These are phyloP conservation scores for Nigrospora oryzae DNA, from an alignment of 2,329 filamentous ascomycete species.

Conservation along the genomic window DNA sequence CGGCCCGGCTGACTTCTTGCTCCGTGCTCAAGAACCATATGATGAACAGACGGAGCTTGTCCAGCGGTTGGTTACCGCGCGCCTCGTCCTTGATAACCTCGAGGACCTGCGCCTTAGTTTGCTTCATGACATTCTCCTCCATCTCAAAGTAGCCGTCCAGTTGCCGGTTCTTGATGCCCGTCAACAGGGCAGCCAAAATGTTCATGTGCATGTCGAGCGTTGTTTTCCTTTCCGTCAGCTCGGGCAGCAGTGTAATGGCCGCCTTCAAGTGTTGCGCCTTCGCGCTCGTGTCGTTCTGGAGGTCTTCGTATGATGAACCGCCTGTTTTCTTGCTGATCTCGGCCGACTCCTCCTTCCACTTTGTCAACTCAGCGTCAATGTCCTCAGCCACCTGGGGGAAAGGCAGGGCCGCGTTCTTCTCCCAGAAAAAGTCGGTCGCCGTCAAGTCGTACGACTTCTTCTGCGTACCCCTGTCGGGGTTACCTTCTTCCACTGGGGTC, in stretches of 20 bases:
- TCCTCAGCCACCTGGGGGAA: conserved; percentile 96
- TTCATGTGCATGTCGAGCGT: conserved; percentile 99
- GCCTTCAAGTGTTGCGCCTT: conserved; percentile 93
- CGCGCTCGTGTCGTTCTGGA: conserved; percentile 80
- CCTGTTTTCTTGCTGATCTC: conserved; percentile 95
- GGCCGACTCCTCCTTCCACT: conserved; percentile 91
- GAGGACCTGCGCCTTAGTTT: conserved; percentile 80
- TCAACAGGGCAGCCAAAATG: conserved; percentile 68
- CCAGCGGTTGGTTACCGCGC: conserved; percentile 75
- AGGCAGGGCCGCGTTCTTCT: conserved; percentile 79
- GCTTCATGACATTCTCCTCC: conserved; percentile 87
- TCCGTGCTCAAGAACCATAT: conserved; percentile 97
- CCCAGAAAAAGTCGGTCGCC: conserved; percentile 93
- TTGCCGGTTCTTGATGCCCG: conserved; percentile 87
- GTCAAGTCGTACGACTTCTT: conserved; percentile 89
- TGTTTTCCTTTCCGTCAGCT: conserved; percentile 87
- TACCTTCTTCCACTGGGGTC: conserved; percentile 67
- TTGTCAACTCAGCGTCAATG: conserved; percentile 85
- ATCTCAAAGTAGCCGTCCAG: conserved; percentile 94
- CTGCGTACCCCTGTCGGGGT: conserved; percentile 63
- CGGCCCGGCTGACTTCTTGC: conserved; percentile 71
- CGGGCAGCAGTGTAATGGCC: conserved; percentile 85
- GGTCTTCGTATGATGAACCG: conserved; percentile 82
- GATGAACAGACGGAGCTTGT: conserved; percentile 90
- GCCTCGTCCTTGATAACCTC: conserved; percentile 74